Evolutionary conservation across 169 alveolate genomes (phyloP).

Genomic region (Eimeria acervulina): DNA sequence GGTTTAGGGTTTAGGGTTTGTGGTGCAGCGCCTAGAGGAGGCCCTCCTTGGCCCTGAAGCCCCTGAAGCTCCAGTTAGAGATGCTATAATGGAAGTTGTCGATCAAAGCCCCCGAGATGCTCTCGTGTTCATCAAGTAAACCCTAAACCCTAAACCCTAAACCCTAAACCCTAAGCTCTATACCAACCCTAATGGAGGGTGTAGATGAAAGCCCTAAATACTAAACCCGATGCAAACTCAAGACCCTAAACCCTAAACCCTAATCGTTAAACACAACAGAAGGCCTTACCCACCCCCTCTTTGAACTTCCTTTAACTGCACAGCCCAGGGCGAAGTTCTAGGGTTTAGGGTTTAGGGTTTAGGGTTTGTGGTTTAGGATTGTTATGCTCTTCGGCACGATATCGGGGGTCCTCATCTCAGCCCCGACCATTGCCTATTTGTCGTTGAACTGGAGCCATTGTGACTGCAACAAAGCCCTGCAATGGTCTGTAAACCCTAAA

Average conservation of each 20-base stretch:
- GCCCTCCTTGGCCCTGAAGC: slow-evolving; percentile 53
- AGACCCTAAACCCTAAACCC: background rate
- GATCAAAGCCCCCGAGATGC: slow-evolving; percentile 74
- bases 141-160: background rate
- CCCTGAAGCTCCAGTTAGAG: slow-evolving; percentile 6
- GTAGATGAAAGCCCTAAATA: background rate
- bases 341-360: background rate
- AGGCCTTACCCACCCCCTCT: too few relatives aligned
- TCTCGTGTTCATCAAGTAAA: slow-evolving; percentile 72
- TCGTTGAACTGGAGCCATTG: slow-evolving; percentile 44
- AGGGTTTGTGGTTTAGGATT: slow-evolving; percentile 14
- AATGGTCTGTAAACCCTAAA: slow-evolving; percentile 17
- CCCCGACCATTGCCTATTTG: slow-evolving; percentile 66
- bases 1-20: background rate
- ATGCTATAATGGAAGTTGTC: slow-evolving; percentile 81
- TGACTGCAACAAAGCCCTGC: slow-evolving; percentile 66
- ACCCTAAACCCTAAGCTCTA: background rate
- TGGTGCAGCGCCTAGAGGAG: slow-evolving; percentile 9
- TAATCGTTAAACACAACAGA: background rate
- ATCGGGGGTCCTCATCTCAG: slow-evolving; percentile 42
- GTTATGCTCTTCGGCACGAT: slow-evolving; percentile 80
- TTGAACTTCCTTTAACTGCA: background rate
- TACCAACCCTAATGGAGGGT: too few relatives aligned
- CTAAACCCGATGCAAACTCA: background rate
- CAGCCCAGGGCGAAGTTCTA: background rate